Base-by-base conservation (phyloP, 2,329 filamentous ascomycete genomes). In the Penicillium sumatraense region DNA sequence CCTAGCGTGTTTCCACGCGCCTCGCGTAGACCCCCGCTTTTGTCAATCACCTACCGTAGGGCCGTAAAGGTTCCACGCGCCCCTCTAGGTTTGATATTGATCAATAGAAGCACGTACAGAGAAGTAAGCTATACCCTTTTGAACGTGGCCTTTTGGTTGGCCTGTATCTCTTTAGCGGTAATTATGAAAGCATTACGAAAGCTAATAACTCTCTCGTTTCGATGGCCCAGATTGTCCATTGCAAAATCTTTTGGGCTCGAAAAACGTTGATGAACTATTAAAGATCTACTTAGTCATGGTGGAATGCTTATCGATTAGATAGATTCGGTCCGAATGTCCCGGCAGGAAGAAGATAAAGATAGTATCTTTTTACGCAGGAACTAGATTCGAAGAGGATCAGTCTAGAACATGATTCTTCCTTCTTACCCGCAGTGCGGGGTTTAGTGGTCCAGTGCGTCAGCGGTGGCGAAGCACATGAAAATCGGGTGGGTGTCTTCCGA, bases 211-310 rank as follows among this genome's bases (percentile, higher is more conserved):
- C 11, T 31, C 26, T 46, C 42, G 26, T 31, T 46, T 46, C 7
- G 16, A 46, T 21, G 26, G 26, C 26, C 26, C 5, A 6, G 27
- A 33, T 20, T 10, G 2, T 18, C 16, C 42, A 21, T 31, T 9
- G 42, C 42, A 46, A 20, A 46, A 46, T 18, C 42, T 31, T 46
- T 46, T 46, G 27, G n/a, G 42, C 27, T 9, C 23, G 6, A 46
- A 14, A 24, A 44, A 27, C 16, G 26, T n/a, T 18, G 23, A 45
- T 29, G 26, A 31, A 46, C 42, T 29, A 21, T 5, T 46, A 46
- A 33, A 31, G 42, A 46, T 46, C 26, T 46, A 46, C 42, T 46
- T 46, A 46, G 42, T 46, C 42, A 46, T 46, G 42, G 42, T 46
- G 42, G 42, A 46, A 46, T 31, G 42, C 42, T 46, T 46, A 31